Base-by-base conservation (phyloP, 75 land plant genomes). In the Pinus taeda region DNA sequence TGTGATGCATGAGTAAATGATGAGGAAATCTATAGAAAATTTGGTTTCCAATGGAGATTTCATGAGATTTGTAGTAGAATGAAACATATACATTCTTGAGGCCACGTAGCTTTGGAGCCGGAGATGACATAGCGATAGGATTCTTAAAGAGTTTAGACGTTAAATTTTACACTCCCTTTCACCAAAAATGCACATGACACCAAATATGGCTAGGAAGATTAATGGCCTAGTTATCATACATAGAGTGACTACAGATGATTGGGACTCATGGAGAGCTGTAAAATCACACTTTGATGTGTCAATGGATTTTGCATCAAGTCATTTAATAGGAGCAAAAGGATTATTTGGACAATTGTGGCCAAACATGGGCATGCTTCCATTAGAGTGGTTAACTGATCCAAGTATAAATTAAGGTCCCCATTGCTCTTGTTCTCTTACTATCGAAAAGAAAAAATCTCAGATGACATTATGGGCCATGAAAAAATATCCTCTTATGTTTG, bases 391-490 rank as follows among this genome's bases (percentile, higher is more conserved):
- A 53, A 94, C 98, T 61, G 89, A 89, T 85, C 89, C 88, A 85
- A 92, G 99, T 94, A 79, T 84, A 61, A 85, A 87, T 75, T 73
- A 86, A 79, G 99, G 99, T 39, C 99, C 99, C 58, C 83, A 96
- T 71, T 83, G 99, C 59, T 77, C 57, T 45, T 90, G 83, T 63
- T 66, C 57, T 0, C 95, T 94, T 57, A 87, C 72, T 76, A 39
- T 76, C 59, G 85, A 90, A 59, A 97, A 96, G 74, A 92, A 96
- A 82, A 89, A 72, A 83, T 86, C 91, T 21, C 97, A 94, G 99
- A 77, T 97, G 87, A 92, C 97, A 69, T 77, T 97, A 11, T 97
- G 99, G 99, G 83, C 98, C 21, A 97, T 97, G 83, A 89, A 91
- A 53, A 97, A 86, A 75, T 92, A 93, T 73, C 99, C 99, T 57